phyloP scores from a whole-genome alignment of 2,329 filamentous ascomycete genomes.

The Trichoderma breve region DNA sequence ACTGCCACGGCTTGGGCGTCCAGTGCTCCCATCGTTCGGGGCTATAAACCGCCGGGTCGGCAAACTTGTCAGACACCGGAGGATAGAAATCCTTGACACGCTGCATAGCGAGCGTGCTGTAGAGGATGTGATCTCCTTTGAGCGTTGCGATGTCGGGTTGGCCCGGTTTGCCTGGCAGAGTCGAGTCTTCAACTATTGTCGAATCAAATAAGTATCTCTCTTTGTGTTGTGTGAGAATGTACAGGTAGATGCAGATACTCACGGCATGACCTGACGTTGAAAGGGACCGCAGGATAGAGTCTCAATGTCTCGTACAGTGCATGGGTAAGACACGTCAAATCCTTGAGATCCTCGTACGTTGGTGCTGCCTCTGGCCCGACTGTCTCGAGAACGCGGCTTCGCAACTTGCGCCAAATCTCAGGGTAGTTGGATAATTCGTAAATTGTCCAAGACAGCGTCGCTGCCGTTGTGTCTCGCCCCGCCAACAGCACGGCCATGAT shows the following conservation, averaged over 20 bases:
- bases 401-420: slow-evolving; percentile 64
- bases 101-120: slow-evolving; percentile 71
- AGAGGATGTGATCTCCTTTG: slow-evolving; percentile 64
- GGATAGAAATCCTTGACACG: slow-evolving; percentile 64
- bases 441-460: slow-evolving; percentile 75
- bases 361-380: slow-evolving; percentile 63
- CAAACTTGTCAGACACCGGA: slow-evolving; percentile 43
- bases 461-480: slow-evolving; percentile 83
- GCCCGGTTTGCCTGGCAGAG: slow-evolving; percentile 63
- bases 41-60: slow-evolving; percentile 52
- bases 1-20: slow-evolving; percentile 67
- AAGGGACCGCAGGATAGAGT: slow-evolving; percentile 74
- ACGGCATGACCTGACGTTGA: slow-evolving; percentile 61
- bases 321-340: slow-evolving; percentile 77
- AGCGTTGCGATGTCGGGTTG: slow-evolving; percentile 61
- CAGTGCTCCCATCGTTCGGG: slow-evolving; percentile 66
- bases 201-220: not conserved
- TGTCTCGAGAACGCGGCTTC: slow-evolving; percentile 64
- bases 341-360: slow-evolving; percentile 79
- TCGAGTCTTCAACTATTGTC: slow-evolving; percentile 61
- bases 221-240: not conserved
- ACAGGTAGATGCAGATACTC: not conserved
- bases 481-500: slow-evolving; percentile 79
- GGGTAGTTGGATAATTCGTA: slow-evolving; percentile 78
- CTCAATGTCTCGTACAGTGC: slow-evolving; percentile 75